These are phyloP conservation scores for Colletotrichum tofieldiae DNA, from an alignment of 2,329 filamentous ascomycete species.

Conservation along the genomic window DNA sequence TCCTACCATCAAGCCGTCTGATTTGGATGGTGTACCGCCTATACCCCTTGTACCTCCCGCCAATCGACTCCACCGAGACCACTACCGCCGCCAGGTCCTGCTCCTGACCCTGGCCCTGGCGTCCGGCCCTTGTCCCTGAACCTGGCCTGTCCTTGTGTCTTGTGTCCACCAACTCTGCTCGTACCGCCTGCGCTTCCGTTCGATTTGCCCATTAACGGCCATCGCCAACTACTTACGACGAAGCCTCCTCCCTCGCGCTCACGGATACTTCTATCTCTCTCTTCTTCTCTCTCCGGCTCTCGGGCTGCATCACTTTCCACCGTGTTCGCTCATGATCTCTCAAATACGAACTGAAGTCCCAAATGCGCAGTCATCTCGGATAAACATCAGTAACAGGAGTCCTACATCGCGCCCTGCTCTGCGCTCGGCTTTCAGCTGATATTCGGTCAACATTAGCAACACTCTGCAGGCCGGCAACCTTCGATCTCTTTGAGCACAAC, in stretches of 20 bases:
- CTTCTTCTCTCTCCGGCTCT: neutral
- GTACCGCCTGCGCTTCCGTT: slow-evolving; percentile 35
- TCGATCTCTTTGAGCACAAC: slow-evolving; percentile 9
- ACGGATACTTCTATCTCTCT: neutral
- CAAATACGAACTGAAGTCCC: neutral
- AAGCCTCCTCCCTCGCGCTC: slow-evolving; percentile 13
- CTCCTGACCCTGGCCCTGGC: slow-evolving; percentile 38
- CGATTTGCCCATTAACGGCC: slow-evolving; percentile 22
- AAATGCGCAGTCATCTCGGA: neutral
- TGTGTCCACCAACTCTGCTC: slow-evolving; percentile 30
- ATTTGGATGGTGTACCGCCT: slow-evolving; percentile 31
- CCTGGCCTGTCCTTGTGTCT: slow-evolving; percentile 35
- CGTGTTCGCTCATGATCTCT: neutral
- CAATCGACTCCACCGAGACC: slow-evolving; percentile 37
- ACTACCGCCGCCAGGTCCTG: slow-evolving; percentile 37
- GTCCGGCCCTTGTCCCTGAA: slow-evolving; percentile 37
- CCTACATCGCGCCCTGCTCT: neutral
- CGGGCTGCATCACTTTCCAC: neutral
- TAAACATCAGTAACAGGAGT: neutral
- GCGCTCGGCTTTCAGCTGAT: slow-evolving; percentile 26
- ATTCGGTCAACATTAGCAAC: slow-evolving; percentile 13
- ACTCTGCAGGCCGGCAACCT: slow-evolving; percentile 19
- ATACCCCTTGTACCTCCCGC: slow-evolving; percentile 42
- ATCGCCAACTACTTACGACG: slow-evolving; percentile 38
- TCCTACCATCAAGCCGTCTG: slow-evolving; percentile 33